Evolutionary conservation across 768 basidiomycete genomes (phyloP).

Genomic region (Pilatotrama ljubarskyi): DNA sequence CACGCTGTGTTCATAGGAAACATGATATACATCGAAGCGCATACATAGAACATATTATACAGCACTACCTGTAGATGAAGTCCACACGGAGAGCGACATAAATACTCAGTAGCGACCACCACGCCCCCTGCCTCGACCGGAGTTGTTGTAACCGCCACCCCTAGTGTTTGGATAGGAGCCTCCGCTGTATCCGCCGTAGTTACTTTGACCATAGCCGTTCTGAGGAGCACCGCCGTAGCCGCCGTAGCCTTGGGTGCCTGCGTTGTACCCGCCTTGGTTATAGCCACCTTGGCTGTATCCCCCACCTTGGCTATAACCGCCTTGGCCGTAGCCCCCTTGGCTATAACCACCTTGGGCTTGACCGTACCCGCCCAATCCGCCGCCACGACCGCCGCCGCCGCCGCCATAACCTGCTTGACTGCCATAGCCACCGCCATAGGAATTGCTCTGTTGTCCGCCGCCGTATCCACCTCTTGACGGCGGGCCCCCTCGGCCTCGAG

Average conservation of each 20-base stretch:
- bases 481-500: constrained; percentile 28
- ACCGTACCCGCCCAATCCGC: constrained; percentile 35
- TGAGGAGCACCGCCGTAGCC: constrained; percentile 25
- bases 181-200: constrained; percentile 22
- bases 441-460: background rate
- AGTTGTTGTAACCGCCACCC: constrained; percentile 28
- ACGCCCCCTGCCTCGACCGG: constrained; percentile 57
- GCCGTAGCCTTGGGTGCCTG: constrained; percentile 23
- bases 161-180: constrained; percentile 17
- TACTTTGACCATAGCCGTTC: constrained; percentile 12
- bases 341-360: constrained; percentile 32
- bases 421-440: constrained; percentile 18
- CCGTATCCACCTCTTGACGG: constrained; percentile 23
- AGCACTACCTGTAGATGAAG: constrained; percentile 17
- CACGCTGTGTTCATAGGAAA: too few relatives aligned
- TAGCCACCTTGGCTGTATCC: constrained; percentile 23
- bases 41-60: constrained; percentile 15
- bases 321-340: constrained; percentile 31
- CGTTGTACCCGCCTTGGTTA: constrained; percentile 37
- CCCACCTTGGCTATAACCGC: constrained; percentile 32
- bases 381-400: constrained; percentile 34
- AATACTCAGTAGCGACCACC: constrained; percentile 42
- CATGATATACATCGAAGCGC: background rate
- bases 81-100: background rate
- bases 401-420: constrained; percentile 21